phyloP scores from a whole-genome alignment of 2,329 filamentous ascomycete genomes.

The Penicillium sp. region DNA sequence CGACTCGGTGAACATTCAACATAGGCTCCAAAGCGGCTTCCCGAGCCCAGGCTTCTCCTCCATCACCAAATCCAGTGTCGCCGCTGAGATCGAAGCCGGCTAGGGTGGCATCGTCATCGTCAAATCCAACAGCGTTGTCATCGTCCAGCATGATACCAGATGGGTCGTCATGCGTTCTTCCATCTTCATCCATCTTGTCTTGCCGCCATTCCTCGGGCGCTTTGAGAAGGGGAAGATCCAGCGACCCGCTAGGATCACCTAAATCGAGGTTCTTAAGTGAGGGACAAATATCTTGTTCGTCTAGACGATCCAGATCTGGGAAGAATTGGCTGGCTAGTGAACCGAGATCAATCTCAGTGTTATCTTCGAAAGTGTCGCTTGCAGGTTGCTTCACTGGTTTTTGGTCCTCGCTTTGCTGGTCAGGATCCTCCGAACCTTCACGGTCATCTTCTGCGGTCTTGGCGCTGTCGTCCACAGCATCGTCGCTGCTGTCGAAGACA shows the following conservation, averaged over 20 bases:
- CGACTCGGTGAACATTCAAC: conserved; percentile 66
- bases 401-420: conserved; percentile 47
- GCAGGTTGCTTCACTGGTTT: conserved; percentile 32
- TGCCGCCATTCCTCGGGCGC: conserved; percentile 80
- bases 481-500: conserved; percentile 97
- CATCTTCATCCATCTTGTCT: conserved; percentile 57
- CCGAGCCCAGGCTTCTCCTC: conserved; percentile 90
- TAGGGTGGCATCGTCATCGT: conserved; percentile 68
- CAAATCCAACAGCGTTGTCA: conserved; percentile 77
- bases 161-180: conserved; percentile 58
- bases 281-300: conserved; percentile 87
- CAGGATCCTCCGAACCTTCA: conserved; percentile 46
- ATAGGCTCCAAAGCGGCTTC: conserved; percentile 84
- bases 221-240: conserved; percentile 89
- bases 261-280: conserved; percentile 92
- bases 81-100: conserved; percentile 65
- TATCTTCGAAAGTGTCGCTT: conserved; percentile 43
- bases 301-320: conserved; percentile 69
- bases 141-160: conserved; percentile 83
- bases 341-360: conserved; percentile 73
- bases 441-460: conserved; percentile 35
- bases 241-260: conserved; percentile 75
- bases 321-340: conserved; percentile 78
- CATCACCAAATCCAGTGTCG: conserved; percentile 86
- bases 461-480: conserved; percentile 56